Evolutionary conservation across 495 filamentous ascomycete genomes (phyloP).

Genomic region (Rhypophila decipiens): DNA sequence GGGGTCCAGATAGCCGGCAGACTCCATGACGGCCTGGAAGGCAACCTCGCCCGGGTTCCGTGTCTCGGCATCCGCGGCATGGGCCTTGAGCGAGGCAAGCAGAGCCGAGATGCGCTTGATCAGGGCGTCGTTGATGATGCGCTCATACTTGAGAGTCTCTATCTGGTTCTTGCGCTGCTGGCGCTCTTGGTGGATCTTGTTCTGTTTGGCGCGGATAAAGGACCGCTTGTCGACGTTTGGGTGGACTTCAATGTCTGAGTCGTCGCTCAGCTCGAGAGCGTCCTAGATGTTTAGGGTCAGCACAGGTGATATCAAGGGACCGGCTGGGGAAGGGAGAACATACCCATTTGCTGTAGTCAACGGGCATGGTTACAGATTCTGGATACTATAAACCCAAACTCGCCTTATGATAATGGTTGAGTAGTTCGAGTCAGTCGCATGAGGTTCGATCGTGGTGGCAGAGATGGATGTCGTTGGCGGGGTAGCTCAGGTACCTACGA

Average conservation of each 20-base stretch:
- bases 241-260: conserved; percentile 97
- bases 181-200: conserved; percentile 89
- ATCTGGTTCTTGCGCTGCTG: conserved; percentile 80
- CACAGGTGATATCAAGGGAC: no score
- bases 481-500: no score
- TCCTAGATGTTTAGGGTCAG: no score
- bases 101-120: conserved; percentile 75
- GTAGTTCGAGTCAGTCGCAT: no score
- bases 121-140: conserved; percentile 85
- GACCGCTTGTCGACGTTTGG: conserved; percentile 98
- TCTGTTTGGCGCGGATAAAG: conserved; percentile 97
- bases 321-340: no score
- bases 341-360: conserved; percentile 95
- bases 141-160: conserved; percentile 85
- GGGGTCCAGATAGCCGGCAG: conserved; percentile 49
- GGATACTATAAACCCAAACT: no score
- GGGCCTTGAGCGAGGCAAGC: conserved; percentile 59
- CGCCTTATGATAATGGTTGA: no score
- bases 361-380: conserved; percentile 56
- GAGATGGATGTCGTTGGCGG: neutral
- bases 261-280: conserved; percentile 89
- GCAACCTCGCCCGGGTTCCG: conserved; percentile 70
- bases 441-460: neutral
- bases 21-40: conserved; percentile 81
- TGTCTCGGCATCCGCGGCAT: conserved; percentile 58